Percentiles rank a stretch among this genome's conserved stretches.
Evolutionary conservation across 1,284 basidiomycete species (phyloP).

Genomic region (Cryptococcus deneoformans): DNA sequence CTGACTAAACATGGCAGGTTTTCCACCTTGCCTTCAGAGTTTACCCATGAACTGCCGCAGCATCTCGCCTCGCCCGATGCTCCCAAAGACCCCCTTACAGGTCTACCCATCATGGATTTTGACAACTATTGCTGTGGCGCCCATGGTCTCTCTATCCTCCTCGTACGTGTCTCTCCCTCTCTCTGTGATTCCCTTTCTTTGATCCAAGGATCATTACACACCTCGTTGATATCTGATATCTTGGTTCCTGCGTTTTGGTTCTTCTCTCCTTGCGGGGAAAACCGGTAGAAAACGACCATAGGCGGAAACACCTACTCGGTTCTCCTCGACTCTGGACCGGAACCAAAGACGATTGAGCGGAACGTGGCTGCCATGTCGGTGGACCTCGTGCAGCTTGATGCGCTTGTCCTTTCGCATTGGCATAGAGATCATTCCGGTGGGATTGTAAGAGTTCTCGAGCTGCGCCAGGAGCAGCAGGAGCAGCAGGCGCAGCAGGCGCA

Average conservation of each 20-base stretch:
- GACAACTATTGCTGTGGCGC: constrained; percentile 77
- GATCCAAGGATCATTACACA: not conserved
- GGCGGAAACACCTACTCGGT: constrained; percentile 56
- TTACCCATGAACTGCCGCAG: constrained; percentile 65
- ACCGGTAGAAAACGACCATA: constrained; percentile 38
- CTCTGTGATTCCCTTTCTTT: not conserved
- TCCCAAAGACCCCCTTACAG: constrained; percentile 56
- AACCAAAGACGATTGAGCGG: constrained; percentile 64
- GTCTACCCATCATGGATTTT: constrained; percentile 65
- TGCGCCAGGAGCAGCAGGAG: constrained; percentile 12
- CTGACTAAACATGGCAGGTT: constrained; percentile 1
- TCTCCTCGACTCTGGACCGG: constrained; percentile 78
- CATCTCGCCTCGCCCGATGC: constrained; percentile 58
- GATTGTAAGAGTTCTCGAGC: constrained; percentile 60
- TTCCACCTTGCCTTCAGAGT: constrained; percentile 59
- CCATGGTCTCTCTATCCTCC: constrained; percentile 71
- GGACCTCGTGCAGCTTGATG: constrained; percentile 58
- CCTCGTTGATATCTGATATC: not conserved
- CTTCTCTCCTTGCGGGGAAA: not conserved
- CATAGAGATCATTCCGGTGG: constrained; percentile 72
- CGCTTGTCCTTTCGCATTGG: constrained; percentile 75
- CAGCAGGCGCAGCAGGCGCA: not conserved
- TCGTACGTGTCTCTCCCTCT: constrained; percentile 56
- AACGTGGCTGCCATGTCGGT: constrained; percentile 64
- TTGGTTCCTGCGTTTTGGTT: not conserved